Conservation (phyloP, 140 eudicot genomes). For the Senecio squalidus region DNA sequence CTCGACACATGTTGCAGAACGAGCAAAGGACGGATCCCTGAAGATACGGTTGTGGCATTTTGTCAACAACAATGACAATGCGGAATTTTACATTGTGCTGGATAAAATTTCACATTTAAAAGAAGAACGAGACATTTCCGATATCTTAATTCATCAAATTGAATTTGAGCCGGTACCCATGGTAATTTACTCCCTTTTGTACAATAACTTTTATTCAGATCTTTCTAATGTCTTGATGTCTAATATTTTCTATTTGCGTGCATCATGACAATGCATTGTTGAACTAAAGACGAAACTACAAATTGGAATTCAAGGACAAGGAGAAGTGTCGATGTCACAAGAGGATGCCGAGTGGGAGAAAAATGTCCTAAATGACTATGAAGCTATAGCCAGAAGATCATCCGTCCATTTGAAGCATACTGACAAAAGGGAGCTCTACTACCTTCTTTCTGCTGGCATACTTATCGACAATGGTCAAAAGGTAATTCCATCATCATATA, state of each 20-base stretch:
- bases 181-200: background rate
- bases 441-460: slow-evolving; percentile 7
- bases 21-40: background rate
- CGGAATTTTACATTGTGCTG: background rate
- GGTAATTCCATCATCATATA: background rate
- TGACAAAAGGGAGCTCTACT: background rate
- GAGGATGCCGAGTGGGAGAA: slow-evolving; percentile 7
- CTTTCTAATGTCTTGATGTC: background rate
- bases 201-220: background rate
- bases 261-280: background rate
- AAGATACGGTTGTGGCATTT: slow-evolving; percentile 8
- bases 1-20: slow-evolving; percentile 8
- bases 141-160: slow-evolving; percentile 9
- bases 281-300: background rate
- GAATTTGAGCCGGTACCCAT: background rate
- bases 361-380: slow-evolving; percentile 3
- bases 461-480: slow-evolving; percentile 16
- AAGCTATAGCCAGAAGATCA: background rate
- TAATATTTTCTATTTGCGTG: background rate
- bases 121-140: background rate
- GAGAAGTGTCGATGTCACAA: background rate
- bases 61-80: background rate
- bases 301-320: background rate
- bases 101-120: slow-evolving; percentile 1
- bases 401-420: background rate